Evolutionary conservation across 768 basidiomycete genomes (phyloP), one percentile per base, ranked within the genome.

Genomic region (Boletus barrowsii): DNA sequence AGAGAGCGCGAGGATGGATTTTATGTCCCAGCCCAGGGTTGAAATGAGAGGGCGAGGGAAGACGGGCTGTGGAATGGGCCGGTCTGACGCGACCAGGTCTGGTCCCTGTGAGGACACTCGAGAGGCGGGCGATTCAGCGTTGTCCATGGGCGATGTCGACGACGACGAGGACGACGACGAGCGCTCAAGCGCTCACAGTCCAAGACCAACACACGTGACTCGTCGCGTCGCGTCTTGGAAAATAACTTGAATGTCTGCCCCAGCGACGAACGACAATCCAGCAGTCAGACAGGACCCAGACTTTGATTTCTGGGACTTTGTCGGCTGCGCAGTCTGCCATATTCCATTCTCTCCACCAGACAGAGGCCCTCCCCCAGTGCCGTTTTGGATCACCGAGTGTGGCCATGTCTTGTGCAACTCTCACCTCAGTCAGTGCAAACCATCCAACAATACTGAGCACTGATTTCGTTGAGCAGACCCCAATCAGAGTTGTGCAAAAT

Each of bases 341-440:
- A 75, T 88, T 26, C 80, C 84, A 0, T 93, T 87, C 61, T 63
- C 74, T 8, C 72, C 81, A 3, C 68, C 68, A n/a, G 76, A 79
- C 36, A 72, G 75, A 40, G 80, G 78, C 0, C 71, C 73, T 1
- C 78, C 84, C 10, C 75, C 79, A 3, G 72, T 88, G 26, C 91
- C 91, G 0, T 93, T 93, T 68, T 93, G 91, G 91, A 75, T 92
- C 55, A 91, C 91, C 2, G 89, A 92, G 67, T 93, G 91, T 61
- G 89, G 89, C 0, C 91, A 93, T 75, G 80, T 93, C 53, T 61
- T 93, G 26, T 93, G 91, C 77, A 93, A 93, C 64, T 78, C 80
- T 37, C 91, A 93, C 71, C 83, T 93, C 66, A 88, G 91, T 93
- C 65, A 67, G 77, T 62, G 26, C 42, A 20, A n/a, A 2, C 48